Evolutionary conservation across 2,329 filamentous ascomycete species (phyloP).

Genomic region (Fusarium foetens): DNA sequence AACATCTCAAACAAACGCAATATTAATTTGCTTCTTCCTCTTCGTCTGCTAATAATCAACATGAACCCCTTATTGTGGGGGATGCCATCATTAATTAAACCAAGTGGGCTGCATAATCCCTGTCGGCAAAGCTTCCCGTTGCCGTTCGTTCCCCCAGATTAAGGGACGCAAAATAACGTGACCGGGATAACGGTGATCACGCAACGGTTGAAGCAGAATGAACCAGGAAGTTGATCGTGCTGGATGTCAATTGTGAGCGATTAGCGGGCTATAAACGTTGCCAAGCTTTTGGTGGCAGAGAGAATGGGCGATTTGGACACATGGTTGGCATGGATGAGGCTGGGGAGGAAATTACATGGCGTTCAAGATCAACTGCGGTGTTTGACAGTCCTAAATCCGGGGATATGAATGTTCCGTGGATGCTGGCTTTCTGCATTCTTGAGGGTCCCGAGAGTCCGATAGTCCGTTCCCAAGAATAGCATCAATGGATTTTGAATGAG

Average conservation of each 20-base stretch:
- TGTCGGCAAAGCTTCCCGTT: not conserved
- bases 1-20: constrained; percentile 20
- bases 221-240: constrained; percentile 8
- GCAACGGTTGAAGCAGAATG: constrained; percentile 7
- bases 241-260: not conserved
- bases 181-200: constrained; percentile 24
- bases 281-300: constrained; percentile 1
- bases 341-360: constrained; percentile 10
- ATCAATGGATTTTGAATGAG: not conserved
- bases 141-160: constrained; percentile 25
- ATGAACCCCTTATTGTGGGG: constrained; percentile 33
- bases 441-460: not conserved
- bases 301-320: not conserved
- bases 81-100: constrained; percentile 40
- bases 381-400: not conserved
- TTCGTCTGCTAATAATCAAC: not conserved
- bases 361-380: not conserved
- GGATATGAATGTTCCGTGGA: not conserved
- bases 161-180: constrained; percentile 8
- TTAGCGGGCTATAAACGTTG: constrained; percentile 19
- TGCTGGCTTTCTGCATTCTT: not conserved
- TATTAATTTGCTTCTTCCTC: not conserved
- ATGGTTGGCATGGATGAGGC: constrained; percentile 21
- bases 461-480: not conserved
- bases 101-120: constrained; percentile 33